These are phyloP conservation scores for Rubia balearica DNA, from an alignment of 305 asterid species.

Conservation along the genomic window DNA sequence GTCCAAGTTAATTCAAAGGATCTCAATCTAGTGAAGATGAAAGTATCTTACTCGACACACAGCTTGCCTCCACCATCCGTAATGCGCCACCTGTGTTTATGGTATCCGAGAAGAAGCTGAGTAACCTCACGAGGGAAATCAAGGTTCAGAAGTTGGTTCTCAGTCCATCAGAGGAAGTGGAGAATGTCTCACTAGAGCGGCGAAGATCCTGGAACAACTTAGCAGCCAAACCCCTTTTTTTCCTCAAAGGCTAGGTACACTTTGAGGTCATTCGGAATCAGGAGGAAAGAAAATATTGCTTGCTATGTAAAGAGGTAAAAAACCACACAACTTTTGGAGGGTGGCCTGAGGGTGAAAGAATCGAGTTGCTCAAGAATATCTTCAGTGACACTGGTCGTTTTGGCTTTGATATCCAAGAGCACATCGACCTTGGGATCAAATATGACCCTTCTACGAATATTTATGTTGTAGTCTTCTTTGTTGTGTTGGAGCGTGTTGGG, in stretches of 20 bases:
- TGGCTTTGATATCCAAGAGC: conserved; percentile 79
- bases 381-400: conserved; percentile 82
- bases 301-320: conserved; percentile 86
- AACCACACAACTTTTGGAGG: conserved; percentile 83
- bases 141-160: no score
- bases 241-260: conserved; percentile 79
- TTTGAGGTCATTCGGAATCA: conserved; percentile 66
- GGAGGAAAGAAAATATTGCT: conserved; percentile 79
- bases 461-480: conserved; percentile 89
- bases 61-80: no score
- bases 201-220: no score
- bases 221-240: no score
- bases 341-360: conserved; percentile 81
- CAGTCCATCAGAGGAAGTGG: no score
- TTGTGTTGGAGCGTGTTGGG: conserved; percentile 95
- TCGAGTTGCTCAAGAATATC: conserved; percentile 58
- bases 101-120: no score
- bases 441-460: conserved; percentile 95
- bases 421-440: conserved; percentile 81
- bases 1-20: conserved; percentile 34
- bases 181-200: no score
- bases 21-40: conserved; percentile 50
- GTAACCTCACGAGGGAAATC: no score
- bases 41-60: no score
- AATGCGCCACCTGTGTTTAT: no score